phyloP scores from a whole-genome alignment of 2,329 filamentous ascomycete species.

The Nothophaeocryptopus gaeumannii region DNA sequence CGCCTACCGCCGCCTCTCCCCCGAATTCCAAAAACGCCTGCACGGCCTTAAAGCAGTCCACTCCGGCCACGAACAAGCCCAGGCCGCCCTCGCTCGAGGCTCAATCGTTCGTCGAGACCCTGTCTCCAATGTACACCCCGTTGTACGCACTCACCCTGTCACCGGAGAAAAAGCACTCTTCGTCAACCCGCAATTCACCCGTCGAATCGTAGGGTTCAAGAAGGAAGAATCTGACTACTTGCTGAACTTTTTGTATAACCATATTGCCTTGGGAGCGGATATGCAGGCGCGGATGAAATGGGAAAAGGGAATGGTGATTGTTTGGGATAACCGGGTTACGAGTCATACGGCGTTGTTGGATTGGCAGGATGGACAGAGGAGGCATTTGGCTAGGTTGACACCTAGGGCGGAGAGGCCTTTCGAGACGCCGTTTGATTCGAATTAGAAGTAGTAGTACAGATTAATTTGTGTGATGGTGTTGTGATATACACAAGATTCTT shows the following conservation, averaged over 20 bases:
- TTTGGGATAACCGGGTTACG: slow-evolving; percentile 28
- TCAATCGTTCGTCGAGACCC: slow-evolving; percentile 74
- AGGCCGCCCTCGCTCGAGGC: slow-evolving; percentile 63
- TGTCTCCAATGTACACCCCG: slow-evolving; percentile 69
- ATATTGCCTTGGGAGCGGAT: slow-evolving; percentile 68
- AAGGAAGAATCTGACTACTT: slow-evolving; percentile 80
- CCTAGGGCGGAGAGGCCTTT: slow-evolving; percentile 76
- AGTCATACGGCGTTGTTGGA: slow-evolving; percentile 73
- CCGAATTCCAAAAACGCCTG: slow-evolving; percentile 73
- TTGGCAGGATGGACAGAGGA: slow-evolving; percentile 74
- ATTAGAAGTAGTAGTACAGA: not conserved
- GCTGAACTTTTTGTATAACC: slow-evolving; percentile 74
- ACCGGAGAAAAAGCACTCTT: slow-evolving; percentile 83
- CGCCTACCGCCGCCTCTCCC: slow-evolving; percentile 77
- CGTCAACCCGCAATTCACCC: slow-evolving; percentile 81
- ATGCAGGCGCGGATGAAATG: slow-evolving; percentile 63
- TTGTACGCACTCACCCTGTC: slow-evolving; percentile 74
- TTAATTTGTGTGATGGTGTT: no score
- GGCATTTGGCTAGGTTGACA: slow-evolving; percentile 78
- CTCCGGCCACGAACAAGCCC: slow-evolving; percentile 75
- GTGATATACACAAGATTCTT: no score
- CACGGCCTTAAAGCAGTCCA: slow-evolving; percentile 80
- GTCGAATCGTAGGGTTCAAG: slow-evolving; percentile 77
- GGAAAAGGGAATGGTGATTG: slow-evolving; percentile 23
- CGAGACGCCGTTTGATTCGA: slow-evolving; percentile 56